Evolutionary conservation across 1,284 basidiomycete genomes (phyloP).

Genomic region (Trametes pubescens): DNA sequence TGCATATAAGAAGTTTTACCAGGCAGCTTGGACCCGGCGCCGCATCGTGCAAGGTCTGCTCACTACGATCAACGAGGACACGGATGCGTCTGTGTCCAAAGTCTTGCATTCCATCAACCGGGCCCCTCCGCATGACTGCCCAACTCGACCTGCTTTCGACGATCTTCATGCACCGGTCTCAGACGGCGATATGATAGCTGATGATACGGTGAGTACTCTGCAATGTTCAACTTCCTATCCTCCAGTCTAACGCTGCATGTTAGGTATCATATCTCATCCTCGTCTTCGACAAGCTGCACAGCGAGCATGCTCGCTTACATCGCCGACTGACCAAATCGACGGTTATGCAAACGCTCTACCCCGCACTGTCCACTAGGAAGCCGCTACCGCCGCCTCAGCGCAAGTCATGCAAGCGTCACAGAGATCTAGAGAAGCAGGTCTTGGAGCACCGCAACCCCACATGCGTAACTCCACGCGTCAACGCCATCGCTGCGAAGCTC

Average conservation of each 20-base stretch:
- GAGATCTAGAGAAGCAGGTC: slow-evolving; percentile 46
- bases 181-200: not conserved
- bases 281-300: slow-evolving; percentile 15
- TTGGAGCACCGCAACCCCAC: slow-evolving; percentile 52
- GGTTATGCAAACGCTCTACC: not conserved
- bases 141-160: not conserved
- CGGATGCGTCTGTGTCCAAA: not conserved
- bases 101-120: not conserved
- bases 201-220: not conserved
- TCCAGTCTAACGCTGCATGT: not conserved
- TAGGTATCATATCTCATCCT: slow-evolving; percentile 25
- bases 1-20: slow-evolving; percentile 53
- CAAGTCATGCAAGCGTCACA: not conserved
- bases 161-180: not conserved
- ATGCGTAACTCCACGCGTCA: slow-evolving; percentile 59
- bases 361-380: not conserved
- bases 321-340: slow-evolving; percentile 2
- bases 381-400: not conserved
- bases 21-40: slow-evolving; percentile 48
- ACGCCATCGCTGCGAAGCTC: slow-evolving; percentile 53
- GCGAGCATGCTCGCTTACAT: slow-evolving; percentile 8
- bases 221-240: not conserved
- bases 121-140: not conserved
- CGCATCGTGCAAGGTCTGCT: not conserved
- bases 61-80: not conserved